Evolutionary conservation across 768 basidiomycete genomes (phyloP).

Genomic region (Cyclocybe aegerita): DNA sequence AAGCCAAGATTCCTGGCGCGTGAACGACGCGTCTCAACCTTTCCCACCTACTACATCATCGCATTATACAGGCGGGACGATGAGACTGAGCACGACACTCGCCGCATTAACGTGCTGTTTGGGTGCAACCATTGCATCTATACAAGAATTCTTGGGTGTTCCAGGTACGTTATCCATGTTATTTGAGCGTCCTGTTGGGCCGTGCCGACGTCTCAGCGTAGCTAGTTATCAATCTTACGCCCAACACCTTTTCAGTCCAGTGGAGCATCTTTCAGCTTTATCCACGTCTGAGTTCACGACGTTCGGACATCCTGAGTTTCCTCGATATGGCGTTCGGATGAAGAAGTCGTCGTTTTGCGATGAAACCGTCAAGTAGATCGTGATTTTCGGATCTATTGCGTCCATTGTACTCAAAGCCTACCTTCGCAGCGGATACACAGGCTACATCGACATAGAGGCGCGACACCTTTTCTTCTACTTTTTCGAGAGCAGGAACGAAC

Average conservation of each 20-base stretch:
- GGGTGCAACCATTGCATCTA: too few species aligned
- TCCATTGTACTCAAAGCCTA: background rate
- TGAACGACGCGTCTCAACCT: too few species aligned
- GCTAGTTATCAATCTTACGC: constrained; percentile 15
- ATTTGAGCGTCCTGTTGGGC: too few species aligned
- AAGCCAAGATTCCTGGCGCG: too few species aligned
- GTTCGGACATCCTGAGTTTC: constrained; percentile 48
- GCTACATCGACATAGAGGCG: constrained; percentile 65
- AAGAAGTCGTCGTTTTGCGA: constrained; percentile 64
- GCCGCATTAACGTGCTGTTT: too few species aligned
- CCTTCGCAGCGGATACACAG: constrained; percentile 52
- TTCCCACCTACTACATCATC: too few species aligned
- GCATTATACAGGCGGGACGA: too few species aligned
- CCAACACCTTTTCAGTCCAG: constrained; percentile 32
- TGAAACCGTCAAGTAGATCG: constrained; percentile 47
- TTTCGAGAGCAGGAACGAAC: constrained; percentile 67
- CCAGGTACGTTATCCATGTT: too few species aligned
- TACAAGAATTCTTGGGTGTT: too few species aligned
- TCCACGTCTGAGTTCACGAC: constrained; percentile 34
- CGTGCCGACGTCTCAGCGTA: background rate
- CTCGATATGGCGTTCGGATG: constrained; percentile 51
- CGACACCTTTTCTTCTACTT: constrained; percentile 76
- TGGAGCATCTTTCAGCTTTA: constrained; percentile 31
- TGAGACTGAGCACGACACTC: too few species aligned
- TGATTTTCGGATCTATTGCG: background rate